A percentile compares a stretch with the other conserved stretches of the same genome.
These are phyloP conservation scores for Aquanectria penicillioides DNA, from an alignment of 2,329 filamentous ascomycete genomes.

Conservation along the genomic window DNA sequence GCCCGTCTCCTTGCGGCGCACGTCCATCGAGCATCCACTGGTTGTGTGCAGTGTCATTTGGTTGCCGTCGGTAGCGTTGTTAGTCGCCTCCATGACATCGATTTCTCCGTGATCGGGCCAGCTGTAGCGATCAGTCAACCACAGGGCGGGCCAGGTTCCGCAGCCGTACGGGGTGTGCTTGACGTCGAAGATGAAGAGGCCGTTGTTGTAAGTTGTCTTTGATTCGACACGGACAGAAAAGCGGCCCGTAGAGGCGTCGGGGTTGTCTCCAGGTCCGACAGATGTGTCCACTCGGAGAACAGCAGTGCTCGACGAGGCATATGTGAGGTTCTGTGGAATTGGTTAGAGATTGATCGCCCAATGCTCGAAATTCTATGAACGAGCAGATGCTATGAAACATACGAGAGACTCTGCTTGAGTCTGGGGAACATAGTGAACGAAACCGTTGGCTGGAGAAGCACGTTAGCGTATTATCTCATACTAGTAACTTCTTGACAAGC, in stretches of 20 bases:
- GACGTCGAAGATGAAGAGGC: slow-evolving; percentile 75
- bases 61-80: slow-evolving; percentile 64
- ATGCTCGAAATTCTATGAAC: no score
- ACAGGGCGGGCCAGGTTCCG: slow-evolving; percentile 73
- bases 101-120: slow-evolving; percentile 75
- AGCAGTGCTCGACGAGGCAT: slow-evolving; percentile 62
- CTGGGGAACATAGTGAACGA: slow-evolving; percentile 63
- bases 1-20: slow-evolving; percentile 65
- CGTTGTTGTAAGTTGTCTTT: slow-evolving; percentile 66
- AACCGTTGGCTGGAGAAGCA: slow-evolving; percentile 51
- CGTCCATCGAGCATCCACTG: slow-evolving; percentile 60
- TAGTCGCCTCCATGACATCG: slow-evolving; percentile 69
- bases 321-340: slow-evolving; percentile 67
- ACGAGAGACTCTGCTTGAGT: slow-evolving; percentile 55
- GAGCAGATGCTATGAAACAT: slow-evolving; percentile 36
- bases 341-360: background rate
- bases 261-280: slow-evolving; percentile 57
- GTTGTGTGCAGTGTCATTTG: slow-evolving; percentile 69
- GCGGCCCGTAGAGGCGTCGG: slow-evolving; percentile 66
- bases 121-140: slow-evolving; percentile 69
- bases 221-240: slow-evolving; percentile 72
- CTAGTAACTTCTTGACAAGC: background rate
- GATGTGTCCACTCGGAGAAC: slow-evolving; percentile 70
- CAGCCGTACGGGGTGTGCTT: slow-evolving; percentile 72
- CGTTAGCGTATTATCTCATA: slow-evolving; percentile 5